Evolutionary conservation across 2,329 filamentous ascomycete genomes (phyloP), one percentile per base, ranked within the genome.

Genomic region (Kalmusia sp.): DNA sequence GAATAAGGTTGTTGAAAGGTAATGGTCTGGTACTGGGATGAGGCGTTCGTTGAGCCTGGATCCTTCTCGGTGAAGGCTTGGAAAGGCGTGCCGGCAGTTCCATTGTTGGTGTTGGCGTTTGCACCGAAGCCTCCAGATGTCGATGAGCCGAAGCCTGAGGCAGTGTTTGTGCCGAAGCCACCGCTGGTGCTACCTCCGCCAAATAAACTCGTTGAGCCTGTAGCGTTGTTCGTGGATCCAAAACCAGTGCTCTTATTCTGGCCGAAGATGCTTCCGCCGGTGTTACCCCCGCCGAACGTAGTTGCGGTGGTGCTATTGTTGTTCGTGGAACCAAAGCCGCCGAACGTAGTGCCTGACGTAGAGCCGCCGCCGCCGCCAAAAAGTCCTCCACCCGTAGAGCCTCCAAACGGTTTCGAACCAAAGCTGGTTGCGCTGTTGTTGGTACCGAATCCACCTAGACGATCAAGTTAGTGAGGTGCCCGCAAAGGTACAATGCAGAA

Each of bases 1-100:
- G 87, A 88, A 78, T 93, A 96, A 1, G 89, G 84, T 21, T 88
- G 86, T 76, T 90, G 88, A 72, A 93, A 92, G 19, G 88, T 79
- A 51, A 96, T 86, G 63, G 87, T 93, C 74, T 95, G 91, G 73
- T 89, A 96, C 3, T 88, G 82, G 67, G 89, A 77, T 50, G 76
- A 81, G n/a, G 77, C 72, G 15, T 73, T 75, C 4, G 68, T 82
- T 3, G 79, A 40, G 4, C 64, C 75, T n/a, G 22, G 12, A 67
- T 96, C 91, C 73, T 93, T 95, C 77, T 96, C 91, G 17, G 82
- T 78, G 40, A 84, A 82, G 0, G 91, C 80, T 55, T 84, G 77
- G 76, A 93, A 96, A 4, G 87, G 82, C 3, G 82, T 75, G 49
- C 70, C 79, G 12, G 82, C 87, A 8, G 91, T 93, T 53, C 91